phyloP scores from a whole-genome alignment of 768 basidiomycete genomes.

The Naganishia kalamii region DNA sequence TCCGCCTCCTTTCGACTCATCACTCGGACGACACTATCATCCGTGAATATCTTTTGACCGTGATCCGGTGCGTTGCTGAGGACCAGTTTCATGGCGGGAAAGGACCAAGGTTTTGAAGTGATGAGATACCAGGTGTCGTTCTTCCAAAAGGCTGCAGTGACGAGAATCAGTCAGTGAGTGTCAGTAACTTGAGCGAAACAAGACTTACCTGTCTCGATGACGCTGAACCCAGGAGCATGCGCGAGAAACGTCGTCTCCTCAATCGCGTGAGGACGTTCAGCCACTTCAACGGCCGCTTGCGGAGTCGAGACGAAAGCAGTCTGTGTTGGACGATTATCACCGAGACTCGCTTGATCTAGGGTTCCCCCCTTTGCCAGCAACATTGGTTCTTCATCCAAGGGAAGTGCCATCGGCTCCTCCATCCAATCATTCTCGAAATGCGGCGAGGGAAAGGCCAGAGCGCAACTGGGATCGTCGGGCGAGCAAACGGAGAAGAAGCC shows the following conservation, averaged over 20 bases:
- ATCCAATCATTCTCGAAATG: background rate
- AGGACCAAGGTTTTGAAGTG: constrained; percentile 30
- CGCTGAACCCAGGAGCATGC: constrained; percentile 32
- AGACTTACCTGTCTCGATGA: constrained; percentile 32
- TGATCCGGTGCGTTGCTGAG: constrained; percentile 8
- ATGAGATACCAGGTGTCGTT: constrained; percentile 31
- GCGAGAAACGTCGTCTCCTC: constrained; percentile 19
- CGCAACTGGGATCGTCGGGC: background rate
- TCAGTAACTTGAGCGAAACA: too few relatives aligned
- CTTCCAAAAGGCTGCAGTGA: constrained; percentile 32
- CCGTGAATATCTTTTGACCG: constrained; percentile 3
- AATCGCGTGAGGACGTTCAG: background rate
- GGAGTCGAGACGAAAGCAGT: background rate
- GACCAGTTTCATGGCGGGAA: constrained; percentile 24
- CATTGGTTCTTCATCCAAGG: background rate
- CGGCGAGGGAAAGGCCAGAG: background rate
- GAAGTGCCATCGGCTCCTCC: background rate
- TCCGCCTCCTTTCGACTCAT: constrained; percentile 19
- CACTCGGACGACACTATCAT: constrained; percentile 16
- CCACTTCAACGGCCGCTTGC: background rate
- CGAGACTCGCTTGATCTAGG: background rate
- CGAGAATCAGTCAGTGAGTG: too few relatives aligned
- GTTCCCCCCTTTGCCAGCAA: background rate
- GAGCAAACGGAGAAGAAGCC: background rate
- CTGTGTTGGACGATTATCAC: background rate